Evolutionary conservation across 805 yeast species (phyloP).

Genomic region (Candida corydali): DNA sequence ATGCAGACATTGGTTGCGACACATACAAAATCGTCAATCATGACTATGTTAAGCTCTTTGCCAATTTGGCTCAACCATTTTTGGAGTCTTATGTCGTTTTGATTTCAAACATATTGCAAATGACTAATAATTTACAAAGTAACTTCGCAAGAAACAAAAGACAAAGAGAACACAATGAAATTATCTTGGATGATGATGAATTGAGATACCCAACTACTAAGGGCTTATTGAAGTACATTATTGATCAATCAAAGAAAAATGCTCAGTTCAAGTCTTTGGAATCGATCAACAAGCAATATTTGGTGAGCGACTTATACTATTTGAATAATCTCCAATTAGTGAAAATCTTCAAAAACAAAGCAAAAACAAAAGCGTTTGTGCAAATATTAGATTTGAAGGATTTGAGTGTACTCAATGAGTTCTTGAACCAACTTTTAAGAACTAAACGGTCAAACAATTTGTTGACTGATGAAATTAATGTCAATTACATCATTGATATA

Average conservation of each 20-base stretch:
- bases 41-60: constrained; percentile 20
- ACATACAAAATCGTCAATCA: constrained; percentile 19
- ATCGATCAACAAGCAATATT: constrained; percentile 38
- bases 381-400: constrained; percentile 25
- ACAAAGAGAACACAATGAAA: constrained; percentile 5
- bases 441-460: constrained; percentile 9
- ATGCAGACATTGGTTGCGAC: constrained; percentile 12
- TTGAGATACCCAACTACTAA: constrained; percentile 29
- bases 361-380: constrained; percentile 39
- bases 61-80: constrained; percentile 30
- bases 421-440: constrained; percentile 18
- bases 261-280: constrained; percentile 28
- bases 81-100: constrained; percentile 23
- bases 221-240: constrained; percentile 24
- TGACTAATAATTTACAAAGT: constrained; percentile 7
- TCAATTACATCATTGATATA: constrained; percentile 31
- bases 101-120: constrained; percentile 8
- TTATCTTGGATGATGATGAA: constrained; percentile 16
- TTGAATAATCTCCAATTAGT: constrained; percentile 31
- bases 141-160: constrained; percentile 9
- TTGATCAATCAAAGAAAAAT: constrained; percentile 14
- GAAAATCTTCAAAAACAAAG: constrained; percentile 36
- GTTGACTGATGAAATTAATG: constrained; percentile 14
- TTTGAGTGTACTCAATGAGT: constrained; percentile 20
- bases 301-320: constrained; percentile 36